Base-by-base conservation (phyloP, 345 rosid genomes). In the Zanthoxylum bungeanum region DNA sequence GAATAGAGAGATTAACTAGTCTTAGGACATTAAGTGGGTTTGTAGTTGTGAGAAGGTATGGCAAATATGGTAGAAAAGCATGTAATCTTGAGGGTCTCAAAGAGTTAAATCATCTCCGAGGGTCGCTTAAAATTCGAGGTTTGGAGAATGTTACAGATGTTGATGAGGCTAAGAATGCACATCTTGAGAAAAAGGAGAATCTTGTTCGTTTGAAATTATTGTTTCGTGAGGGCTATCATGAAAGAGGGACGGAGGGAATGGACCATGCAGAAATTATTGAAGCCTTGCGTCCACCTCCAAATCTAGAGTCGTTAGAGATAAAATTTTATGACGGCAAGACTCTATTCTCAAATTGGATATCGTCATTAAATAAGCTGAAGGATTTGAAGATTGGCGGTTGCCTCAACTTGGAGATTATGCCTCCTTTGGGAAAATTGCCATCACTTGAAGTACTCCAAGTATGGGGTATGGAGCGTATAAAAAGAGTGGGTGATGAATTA, bases 181-280 rank as follows among this genome's bases (percentile, higher is more conserved):
- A 30, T 0, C 62, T 58, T 58, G 39, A 1, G 39, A 58, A 7
- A 4, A 31, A 58, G 39, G 7, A 16, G 31, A 30, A 30, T 17
- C 62, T 58, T 11, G 1, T 31, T 7, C 0, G 9, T 22, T 74
- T 78, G 73, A 28, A n/a, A 12, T 69, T 78, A 9, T 60, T 28
- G 17, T 71, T 71, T 37, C 12, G 60, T 1, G 5, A 53, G 3
- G n/a, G n/a, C n/a, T n/a, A n/a, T n/a, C n/a, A n/a, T n/a, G n/a
- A 17, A 30, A 4, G 60, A 53, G 51, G 70, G 27, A 37, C 28
- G n/a, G 36, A 31, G 53, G 17, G 16, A 57, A 16, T 19, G 21
- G 16, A 30, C 24, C 17, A 12, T 11, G 37, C 28, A 28, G 39
- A 37, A 30, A 30, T 57, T 57, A 17, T 12, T 30, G 37, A 57